These are phyloP conservation scores for Gaultheria prostrata DNA, from an alignment of 148 eudicot genomes.

Conservation along the genomic window DNA sequence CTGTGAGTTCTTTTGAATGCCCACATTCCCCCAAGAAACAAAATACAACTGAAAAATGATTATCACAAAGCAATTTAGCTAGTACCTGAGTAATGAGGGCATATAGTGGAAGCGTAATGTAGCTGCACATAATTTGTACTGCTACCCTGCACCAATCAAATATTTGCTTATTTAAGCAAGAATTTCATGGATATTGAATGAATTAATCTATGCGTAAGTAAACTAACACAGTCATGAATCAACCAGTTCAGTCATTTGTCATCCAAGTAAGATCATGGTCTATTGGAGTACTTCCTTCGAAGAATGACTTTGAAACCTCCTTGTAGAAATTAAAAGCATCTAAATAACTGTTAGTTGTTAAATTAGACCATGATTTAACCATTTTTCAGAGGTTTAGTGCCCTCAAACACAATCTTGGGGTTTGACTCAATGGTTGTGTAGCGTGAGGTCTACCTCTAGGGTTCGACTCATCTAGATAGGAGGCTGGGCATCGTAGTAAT, in stretches of 20 bases:
- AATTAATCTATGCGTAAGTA: background rate
- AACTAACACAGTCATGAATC: constrained; percentile 3
- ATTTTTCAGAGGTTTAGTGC: background rate
- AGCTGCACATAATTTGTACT: constrained; percentile 74
- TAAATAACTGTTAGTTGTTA: background rate
- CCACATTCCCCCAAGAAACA: background rate
- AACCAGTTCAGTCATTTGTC: background rate
- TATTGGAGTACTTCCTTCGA: background rate
- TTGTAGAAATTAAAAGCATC: background rate
- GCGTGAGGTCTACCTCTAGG: too few relatives aligned
- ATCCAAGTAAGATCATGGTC: background rate
- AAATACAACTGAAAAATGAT: background rate
- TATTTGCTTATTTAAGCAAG: background rate
- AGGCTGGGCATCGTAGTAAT: too few relatives aligned
- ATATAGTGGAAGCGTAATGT: constrained; percentile 82
- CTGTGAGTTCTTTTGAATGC: background rate
- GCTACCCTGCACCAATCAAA: constrained; percentile 42
- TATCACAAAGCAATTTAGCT: background rate
- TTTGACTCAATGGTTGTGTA: too few relatives aligned
- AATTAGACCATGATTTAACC: background rate
- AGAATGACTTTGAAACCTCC: background rate
- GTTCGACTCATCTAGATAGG: too few relatives aligned
- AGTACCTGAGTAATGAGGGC: constrained; percentile 90
- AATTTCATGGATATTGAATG: background rate
- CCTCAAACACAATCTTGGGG: background rate